phyloP scores from a whole-genome alignment of 2,329 filamentous ascomycete genomes.

The Parastagonospora avenae region DNA sequence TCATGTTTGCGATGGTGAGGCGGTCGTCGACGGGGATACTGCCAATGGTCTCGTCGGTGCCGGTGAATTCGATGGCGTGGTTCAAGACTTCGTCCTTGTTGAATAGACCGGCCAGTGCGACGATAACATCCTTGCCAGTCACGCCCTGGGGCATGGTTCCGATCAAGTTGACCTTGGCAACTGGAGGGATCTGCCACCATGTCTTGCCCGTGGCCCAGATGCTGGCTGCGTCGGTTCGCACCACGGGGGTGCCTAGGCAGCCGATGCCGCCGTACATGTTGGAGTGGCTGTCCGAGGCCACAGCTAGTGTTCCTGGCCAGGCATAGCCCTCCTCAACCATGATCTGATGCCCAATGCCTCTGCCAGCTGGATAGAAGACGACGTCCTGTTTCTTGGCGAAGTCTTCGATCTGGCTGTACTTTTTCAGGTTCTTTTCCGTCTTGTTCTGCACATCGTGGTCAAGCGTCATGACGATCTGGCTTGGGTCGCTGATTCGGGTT shows the following conservation, averaged over 20 bases:
- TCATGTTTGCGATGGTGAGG: conserved; percentile 80
- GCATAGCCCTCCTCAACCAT: conserved; percentile 85
- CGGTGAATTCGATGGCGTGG: conserved; percentile 86
- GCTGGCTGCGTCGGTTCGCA: conserved; percentile 83
- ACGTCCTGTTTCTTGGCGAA: conserved; percentile 82
- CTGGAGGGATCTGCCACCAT: conserved; percentile 88
- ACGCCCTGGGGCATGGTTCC: conserved; percentile 79
- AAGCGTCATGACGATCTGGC: conserved; percentile 80
- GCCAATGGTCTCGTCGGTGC: conserved; percentile 75
- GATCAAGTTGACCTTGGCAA: conserved; percentile 78
- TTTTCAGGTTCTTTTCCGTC: conserved; percentile 76
- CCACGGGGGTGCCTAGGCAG: conserved; percentile 78
- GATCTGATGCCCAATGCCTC: conserved; percentile 88
- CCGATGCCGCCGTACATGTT: conserved; percentile 86
- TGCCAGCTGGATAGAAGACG: conserved; percentile 75
- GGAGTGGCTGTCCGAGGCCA: conserved; percentile 78
- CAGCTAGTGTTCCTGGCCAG: conserved; percentile 84
- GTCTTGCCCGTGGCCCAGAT: conserved; percentile 84
- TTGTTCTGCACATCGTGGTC: conserved; percentile 92
- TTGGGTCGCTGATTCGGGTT: conserved; percentile 70
- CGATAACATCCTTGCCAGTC: conserved; percentile 91
- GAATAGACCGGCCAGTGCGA: conserved; percentile 85
- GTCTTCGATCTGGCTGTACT: conserved; percentile 79
- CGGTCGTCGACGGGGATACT: conserved; percentile 75
- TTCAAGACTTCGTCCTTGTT: conserved; percentile 88